Evolutionary conservation across 73 alveolate genomes (phyloP).

Genomic region (Diophrys appendiculata): DNA sequence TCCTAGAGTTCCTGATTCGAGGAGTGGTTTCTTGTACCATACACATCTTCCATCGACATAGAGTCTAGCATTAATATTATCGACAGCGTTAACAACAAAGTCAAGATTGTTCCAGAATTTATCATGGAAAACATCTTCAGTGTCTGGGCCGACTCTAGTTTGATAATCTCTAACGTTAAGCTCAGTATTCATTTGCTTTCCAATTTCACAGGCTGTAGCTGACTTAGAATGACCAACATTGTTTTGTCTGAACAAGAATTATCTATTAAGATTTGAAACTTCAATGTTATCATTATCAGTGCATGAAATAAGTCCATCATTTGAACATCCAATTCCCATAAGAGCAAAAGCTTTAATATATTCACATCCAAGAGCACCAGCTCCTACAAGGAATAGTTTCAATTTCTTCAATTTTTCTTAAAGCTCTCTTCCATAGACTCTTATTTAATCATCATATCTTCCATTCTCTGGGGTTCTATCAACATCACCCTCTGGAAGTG

Average conservation of each 20-base stretch:
- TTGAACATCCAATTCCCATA: slow-evolving; percentile 95
- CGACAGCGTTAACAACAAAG: slow-evolving; percentile 97
- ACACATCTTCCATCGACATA: slow-evolving; percentile 97
- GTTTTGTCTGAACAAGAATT: slow-evolving; percentile 94
- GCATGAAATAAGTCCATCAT: slow-evolving; percentile 84
- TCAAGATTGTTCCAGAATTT: slow-evolving; percentile 95
- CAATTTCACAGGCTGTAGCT: slow-evolving; percentile 85
- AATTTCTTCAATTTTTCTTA: slow-evolving; percentile 77
- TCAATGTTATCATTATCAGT: slow-evolving; percentile 99
- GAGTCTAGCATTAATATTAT: slow-evolving; percentile 96
- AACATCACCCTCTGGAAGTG: slow-evolving; percentile 63
- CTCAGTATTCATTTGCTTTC: slow-evolving; percentile 82
- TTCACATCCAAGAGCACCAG: slow-evolving; percentile 99
- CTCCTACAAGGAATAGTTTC: slow-evolving; percentile 95
- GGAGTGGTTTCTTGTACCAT: slow-evolving; percentile 94
- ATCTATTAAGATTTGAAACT: slow-evolving; percentile 96
- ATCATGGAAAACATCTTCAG: slow-evolving; percentile 96
- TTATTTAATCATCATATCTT: slow-evolving; percentile 95
- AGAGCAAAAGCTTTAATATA: slow-evolving; percentile 94
- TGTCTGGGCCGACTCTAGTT: slow-evolving; percentile 92
- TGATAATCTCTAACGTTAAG: slow-evolving; percentile 75
- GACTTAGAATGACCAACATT: slow-evolving; percentile 94
- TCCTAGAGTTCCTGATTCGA: slow-evolving; percentile 98
- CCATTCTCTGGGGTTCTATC: slow-evolving; percentile 78
- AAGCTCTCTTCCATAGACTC: slow-evolving; percentile 92